Evolutionary conservation across 768 basidiomycete species (phyloP).

Genomic region (Scleroderma citrinum): DNA sequence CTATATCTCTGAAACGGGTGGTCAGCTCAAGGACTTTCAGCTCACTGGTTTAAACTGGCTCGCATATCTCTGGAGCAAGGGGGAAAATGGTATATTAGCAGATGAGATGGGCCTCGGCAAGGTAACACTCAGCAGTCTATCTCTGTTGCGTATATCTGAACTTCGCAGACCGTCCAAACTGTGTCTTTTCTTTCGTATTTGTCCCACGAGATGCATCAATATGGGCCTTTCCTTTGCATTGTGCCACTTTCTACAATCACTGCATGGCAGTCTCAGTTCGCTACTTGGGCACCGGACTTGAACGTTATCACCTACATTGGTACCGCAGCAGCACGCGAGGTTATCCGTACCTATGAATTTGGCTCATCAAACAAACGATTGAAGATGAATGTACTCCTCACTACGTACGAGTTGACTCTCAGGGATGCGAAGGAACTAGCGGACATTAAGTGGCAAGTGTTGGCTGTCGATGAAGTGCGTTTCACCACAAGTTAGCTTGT

Average conservation of each 20-base stretch:
- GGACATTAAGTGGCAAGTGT: conserved; percentile 94
- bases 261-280: conserved; percentile 96
- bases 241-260: conserved; percentile 97
- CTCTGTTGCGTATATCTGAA: conserved; percentile 12
- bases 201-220: conserved; percentile 87
- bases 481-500: neutral
- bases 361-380: conserved; percentile 82
- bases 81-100: conserved; percentile 94
- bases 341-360: conserved; percentile 91
- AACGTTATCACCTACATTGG: conserved; percentile 98
- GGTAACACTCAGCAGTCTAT: conserved; percentile 32
- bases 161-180: conserved; percentile 81
- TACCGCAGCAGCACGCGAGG: conserved; percentile 77
- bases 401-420: conserved; percentile 93
- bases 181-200: conserved; percentile 93
- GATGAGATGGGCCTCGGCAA: conserved; percentile 99
- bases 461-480: conserved; percentile 91
- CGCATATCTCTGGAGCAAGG: conserved; percentile 92
- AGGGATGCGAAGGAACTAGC: conserved; percentile 85
- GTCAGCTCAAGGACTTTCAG: conserved; percentile 95
- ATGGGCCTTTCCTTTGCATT: conserved; percentile 95
- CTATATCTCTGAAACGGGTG: conserved; percentile 74
- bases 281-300: conserved; percentile 91
- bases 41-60: conserved; percentile 98
- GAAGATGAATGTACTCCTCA: conserved; percentile 95